Base-by-base conservation (phyloP, 2,329 filamentous ascomycete genomes). In the Epichloe festucae region DNA sequence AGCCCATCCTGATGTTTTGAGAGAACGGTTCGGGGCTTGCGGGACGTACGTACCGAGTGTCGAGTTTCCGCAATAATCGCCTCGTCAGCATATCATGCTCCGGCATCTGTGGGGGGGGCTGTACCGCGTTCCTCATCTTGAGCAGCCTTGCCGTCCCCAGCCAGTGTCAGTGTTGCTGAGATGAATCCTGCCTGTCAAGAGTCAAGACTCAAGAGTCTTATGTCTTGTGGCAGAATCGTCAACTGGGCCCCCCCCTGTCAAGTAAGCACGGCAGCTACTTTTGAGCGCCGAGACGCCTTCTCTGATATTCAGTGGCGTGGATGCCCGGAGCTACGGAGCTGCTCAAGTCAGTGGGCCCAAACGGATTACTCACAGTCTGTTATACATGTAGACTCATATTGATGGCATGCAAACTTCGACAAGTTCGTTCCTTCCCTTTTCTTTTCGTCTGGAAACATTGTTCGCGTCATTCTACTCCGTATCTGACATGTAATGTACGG, bases 51-150 rank as follows among this genome's bases (percentile, higher is more conserved):
- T 39, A 58, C 60, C 59, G 56, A 4, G 59, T 59, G 50, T 65
- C 63, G 6, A 62, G 57, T 52, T 65, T 65, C 50, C 62, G 55
- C 2, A 65, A 56, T 15, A 65, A 53, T 0, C 44, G 57, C 43
- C 50, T 57, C 3, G 62, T 62, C 46, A 65, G 38, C 5, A 41
- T 48, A 2, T 54, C 55, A 5, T 48, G 45, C 19, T 53, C 53
- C 35, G 52, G 27, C 2, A 19, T 34, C 10, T 55, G 57, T 2
- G 49, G 48, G 52, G 49, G 49, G 52, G 42, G 23, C 46, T 31
- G 54, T 54, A 17, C 54, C 48, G 45, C 58, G 53, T 50, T 57
- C 52, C 46, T 58, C 56, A 46, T 59, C 53, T 15, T 58, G 54
- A 17, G 40, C 55, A 19, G 40, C 48, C 48, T 63, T 59, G 35